Conservation (phyloP, 179 eudicot species). For the Corrigiola litoralis region DNA sequence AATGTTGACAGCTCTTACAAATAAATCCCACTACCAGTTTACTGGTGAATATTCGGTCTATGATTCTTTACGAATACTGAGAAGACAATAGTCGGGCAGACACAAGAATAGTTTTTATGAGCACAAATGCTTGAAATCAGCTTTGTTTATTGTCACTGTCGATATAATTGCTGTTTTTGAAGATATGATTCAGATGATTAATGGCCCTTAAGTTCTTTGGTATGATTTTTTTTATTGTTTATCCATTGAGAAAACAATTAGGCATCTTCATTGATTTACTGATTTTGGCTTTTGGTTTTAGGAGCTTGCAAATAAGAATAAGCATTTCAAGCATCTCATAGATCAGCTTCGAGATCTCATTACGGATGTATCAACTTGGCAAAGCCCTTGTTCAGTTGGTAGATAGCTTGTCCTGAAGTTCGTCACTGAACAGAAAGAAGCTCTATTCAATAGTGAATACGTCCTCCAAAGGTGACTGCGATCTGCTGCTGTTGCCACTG, state of each 20-base stretch:
- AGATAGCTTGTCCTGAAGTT: background rate
- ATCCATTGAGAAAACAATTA: too few relatives aligned
- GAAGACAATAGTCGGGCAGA: background rate
- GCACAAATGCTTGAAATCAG: too few relatives aligned
- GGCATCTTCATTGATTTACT: too few relatives aligned
- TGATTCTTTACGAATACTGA: too few relatives aligned
- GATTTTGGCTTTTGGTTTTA: conserved; percentile 20
- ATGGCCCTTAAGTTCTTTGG: too few relatives aligned
- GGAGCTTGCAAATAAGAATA: conserved; percentile 76
- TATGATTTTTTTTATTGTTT: too few relatives aligned
- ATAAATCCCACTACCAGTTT: too few relatives aligned
- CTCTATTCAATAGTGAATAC: background rate
- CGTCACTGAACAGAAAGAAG: background rate
- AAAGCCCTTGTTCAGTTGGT: conserved; percentile 60
- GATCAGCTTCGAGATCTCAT: conserved; percentile 77
- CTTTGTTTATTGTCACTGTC: background rate
- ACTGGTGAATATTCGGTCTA: too few relatives aligned
- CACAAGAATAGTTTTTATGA: background rate
- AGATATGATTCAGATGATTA: too few relatives aligned
- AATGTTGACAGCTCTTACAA: conserved; percentile 10
- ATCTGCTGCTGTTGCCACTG: background rate
- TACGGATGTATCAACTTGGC: conserved; percentile 77
- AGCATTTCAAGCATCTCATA: conserved; percentile 59
- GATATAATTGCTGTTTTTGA: background rate
- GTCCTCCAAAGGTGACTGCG: conserved; percentile 4